Base-by-base conservation (phyloP, 2,329 filamentous ascomycete genomes). In the Didymella keratinophila region DNA sequence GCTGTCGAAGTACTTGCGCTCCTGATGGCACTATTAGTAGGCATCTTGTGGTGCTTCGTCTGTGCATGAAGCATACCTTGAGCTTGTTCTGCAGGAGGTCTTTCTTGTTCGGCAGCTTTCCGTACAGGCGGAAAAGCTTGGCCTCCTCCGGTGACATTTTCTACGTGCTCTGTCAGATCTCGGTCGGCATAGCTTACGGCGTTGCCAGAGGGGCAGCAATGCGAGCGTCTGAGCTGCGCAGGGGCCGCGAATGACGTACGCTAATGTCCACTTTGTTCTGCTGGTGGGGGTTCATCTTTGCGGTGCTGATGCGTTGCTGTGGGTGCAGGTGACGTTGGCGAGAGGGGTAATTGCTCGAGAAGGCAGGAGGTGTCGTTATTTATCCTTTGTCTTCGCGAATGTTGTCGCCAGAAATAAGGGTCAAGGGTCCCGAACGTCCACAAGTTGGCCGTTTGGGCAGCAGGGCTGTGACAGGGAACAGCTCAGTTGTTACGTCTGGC, bases 241-340 rank as follows among this genome's bases (percentile, higher is more conserved):
- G 52, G 67, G 60, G 63, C 61, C 57, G 41, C 25, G 32, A 54
- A 66, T 67, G 63, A 86, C 91, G 83, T 82, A 97, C 95, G 84
- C 86, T 93, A 81, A 97, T 86, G 81, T 99, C 95, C 73, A 98
- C 86, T 85, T 99, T 98, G 86, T 97, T 97, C 86, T 96, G 93
- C 85, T 97, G 92, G 79, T 93, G 92, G 71, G 94, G 94, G 79
- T 97, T 97, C 92, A 98, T 96, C 66, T 64, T 70, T 67, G 67
- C 63, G 66, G 65, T 39, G 60, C 52, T 51, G 27, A 41, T 36
- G 53, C 18, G 50, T 51, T 30, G 56, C 48, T 60, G 56, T 60
- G 46, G 58, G 55, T 59, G 61, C 42, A 25, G 48, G 61, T 62
- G 64, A 62, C 36, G 68, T 59, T 55, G 42, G 52, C 12, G 27